These are phyloP conservation scores for Achlya hypogyna DNA, from an alignment of 352 stramenopile species.

Conservation along the genomic window DNA sequence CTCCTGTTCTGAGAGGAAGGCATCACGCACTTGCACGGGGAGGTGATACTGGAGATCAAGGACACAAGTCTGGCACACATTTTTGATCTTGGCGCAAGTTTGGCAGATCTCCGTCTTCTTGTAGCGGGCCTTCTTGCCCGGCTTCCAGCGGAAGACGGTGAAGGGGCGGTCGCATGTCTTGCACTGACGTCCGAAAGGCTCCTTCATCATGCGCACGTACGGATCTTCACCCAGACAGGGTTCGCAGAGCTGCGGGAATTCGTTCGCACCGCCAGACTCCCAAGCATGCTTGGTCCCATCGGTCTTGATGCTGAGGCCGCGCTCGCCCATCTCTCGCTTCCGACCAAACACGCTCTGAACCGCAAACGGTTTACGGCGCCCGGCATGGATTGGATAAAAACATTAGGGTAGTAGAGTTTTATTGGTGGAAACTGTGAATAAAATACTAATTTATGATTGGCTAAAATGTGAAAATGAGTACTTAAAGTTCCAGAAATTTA, in stretches of 20 bases:
- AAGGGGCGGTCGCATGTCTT: slow-evolving; percentile 98
- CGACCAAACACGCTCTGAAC: background rate
- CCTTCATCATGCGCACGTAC: slow-evolving; percentile 99
- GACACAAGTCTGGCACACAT: slow-evolving; percentile 98
- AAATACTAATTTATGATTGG: too few relatives aligned
- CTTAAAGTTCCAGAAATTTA: too few relatives aligned
- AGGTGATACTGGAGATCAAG: slow-evolving; percentile 98
- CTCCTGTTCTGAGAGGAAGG: slow-evolving; percentile 62
- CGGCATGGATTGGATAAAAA: too few relatives aligned
- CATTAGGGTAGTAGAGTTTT: too few relatives aligned
- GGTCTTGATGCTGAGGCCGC: slow-evolving; percentile 82
- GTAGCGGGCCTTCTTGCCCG: slow-evolving; percentile 93
- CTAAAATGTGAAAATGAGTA: too few relatives aligned
- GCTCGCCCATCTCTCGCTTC: slow-evolving; percentile 49
- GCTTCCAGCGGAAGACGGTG: slow-evolving; percentile 97
- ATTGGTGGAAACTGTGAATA: too few relatives aligned
- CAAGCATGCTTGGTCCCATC: slow-evolving; percentile 77
- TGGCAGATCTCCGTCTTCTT: slow-evolving; percentile 98
- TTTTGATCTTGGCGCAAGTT: slow-evolving; percentile 97
- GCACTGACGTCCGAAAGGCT: slow-evolving; percentile 93
- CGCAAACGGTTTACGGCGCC: background rate
- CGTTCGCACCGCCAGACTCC: slow-evolving; percentile 82
- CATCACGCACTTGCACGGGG: slow-evolving; percentile 90
- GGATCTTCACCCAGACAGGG: slow-evolving; percentile 98
- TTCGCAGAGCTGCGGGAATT: slow-evolving; percentile 98